Base-by-base conservation (phyloP, 2,329 filamentous ascomycete genomes). In the Arthrobotrys sphaeroides region DNA sequence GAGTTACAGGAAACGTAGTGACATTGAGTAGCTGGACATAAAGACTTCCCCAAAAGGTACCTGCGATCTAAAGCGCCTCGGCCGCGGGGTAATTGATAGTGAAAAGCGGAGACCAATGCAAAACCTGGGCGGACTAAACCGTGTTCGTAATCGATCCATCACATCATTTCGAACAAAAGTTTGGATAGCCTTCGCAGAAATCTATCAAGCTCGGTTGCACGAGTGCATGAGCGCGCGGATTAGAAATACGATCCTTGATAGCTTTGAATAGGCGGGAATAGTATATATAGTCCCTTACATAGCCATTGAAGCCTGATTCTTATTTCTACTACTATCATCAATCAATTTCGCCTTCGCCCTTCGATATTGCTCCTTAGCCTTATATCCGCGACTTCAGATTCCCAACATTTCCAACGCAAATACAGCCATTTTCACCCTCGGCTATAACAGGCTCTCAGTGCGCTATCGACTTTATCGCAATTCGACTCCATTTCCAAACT, bases 21-120 rank as follows among this genome's bases (percentile, higher is more conserved):
- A 22, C 40, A 43, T 43, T 43, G 6, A 1, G 1, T 20, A 2
- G 3, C 3, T n/a, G 51, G 51, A 55, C 18, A 38, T 38, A 53
- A 55, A 36, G 16, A 51, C 28, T 62, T 45, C 55, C 66, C n/a
- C 9, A 36, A 20, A 7, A 9, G 28, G 65, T 12, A 59, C 9
- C 5, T 22, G 13, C 22, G 28, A 28, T 12, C 3, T 7, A 59
- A 61, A 3, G 38, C 43, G 9, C 9, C 33, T 16, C 31, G 43
- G 31, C 53, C 53, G 65, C 65, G 55, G 65, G 43, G 43, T 28
- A 69, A 69, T 53, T 69, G 20, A 42, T 61, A 38, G 24, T 38
- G 5, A 36, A 16, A 16, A 33, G n/a, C 12, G 36, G 36, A 13
- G 7, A n/a, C 12, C 5, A 2, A n/a, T 40, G 36, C 12, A n/a